Conservation (phyloP, 768 basidiomycete genomes). For the Boletus rex-veris region DNA sequence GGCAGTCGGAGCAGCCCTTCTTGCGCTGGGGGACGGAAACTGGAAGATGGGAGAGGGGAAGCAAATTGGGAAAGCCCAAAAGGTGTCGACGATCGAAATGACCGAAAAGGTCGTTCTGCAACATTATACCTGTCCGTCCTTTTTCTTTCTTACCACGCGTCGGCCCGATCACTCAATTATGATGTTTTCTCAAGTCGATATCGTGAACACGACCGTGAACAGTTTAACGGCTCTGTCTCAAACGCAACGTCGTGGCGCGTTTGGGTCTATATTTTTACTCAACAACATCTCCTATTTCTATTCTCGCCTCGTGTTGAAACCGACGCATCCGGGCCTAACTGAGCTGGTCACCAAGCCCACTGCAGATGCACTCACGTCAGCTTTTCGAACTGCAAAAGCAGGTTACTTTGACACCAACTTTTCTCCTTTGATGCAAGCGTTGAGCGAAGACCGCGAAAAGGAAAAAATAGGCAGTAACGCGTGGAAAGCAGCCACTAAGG, state of each 20-base stretch:
- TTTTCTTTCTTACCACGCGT: neutral
- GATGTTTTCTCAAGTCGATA: conserved; percentile 52
- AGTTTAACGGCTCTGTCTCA: conserved; percentile 64
- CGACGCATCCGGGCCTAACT: conserved; percentile 43
- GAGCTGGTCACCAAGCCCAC: conserved; percentile 59
- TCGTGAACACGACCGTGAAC: conserved; percentile 60
- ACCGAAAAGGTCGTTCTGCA: conserved; percentile 64
- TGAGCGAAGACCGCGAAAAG: conserved; percentile 44
- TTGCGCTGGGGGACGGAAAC: conserved; percentile 79
- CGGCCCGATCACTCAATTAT: neutral
- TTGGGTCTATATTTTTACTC: conserved; percentile 72
- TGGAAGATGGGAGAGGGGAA: conserved; percentile 91
- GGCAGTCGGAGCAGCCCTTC: conserved; percentile 62
- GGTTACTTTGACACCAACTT: conserved; percentile 84
- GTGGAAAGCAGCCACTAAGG: conserved; percentile 63
- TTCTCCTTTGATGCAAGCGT: conserved; percentile 66
- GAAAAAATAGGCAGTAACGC: conserved; percentile 45
- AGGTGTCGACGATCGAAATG: conserved; percentile 40
- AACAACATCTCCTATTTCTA: conserved; percentile 77
- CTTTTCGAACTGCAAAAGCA: conserved; percentile 78
- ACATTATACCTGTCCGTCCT: conserved; percentile 65
- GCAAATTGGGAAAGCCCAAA: conserved; percentile 49
- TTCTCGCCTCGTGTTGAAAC: conserved; percentile 52
- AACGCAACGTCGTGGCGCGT: conserved; percentile 56
- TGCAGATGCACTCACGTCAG: conserved; percentile 59